A percentile compares a stretch with the other conserved stretches of the same genome.
Evolutionary conservation across 345 rosid genomes (phyloP).

Genomic region (Citrus maxima): DNA sequence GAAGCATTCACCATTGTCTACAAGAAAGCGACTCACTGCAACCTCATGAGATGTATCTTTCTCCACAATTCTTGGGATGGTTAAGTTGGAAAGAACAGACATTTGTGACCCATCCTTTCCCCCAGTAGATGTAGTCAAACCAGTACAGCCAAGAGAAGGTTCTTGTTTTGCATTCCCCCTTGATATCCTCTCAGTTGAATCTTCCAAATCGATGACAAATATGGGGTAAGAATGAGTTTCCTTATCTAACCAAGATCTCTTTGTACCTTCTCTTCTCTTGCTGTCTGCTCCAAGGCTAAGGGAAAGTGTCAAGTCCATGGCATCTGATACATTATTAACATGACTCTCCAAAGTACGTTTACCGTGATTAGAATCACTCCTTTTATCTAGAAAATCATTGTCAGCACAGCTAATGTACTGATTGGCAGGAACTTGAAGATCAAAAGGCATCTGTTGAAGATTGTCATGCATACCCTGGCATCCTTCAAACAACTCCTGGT

Average conservation of each 20-base stretch:
- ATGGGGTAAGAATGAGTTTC: slow-evolving; percentile 14
- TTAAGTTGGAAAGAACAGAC: slow-evolving; percentile 17
- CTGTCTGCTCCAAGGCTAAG: slow-evolving; percentile 25
- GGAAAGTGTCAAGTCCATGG: slow-evolving; percentile 41
- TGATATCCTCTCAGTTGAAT: slow-evolving; percentile 16
- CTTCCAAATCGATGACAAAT: slow-evolving; percentile 34
- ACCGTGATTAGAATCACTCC: slow-evolving; percentile 9
- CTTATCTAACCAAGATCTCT: slow-evolving; percentile 11
- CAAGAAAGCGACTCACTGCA: slow-evolving; percentile 14
- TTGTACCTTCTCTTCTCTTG: slow-evolving; percentile 13
- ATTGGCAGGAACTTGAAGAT: slow-evolving; percentile 34
- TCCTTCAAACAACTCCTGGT: slow-evolving; percentile 15
- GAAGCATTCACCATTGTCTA: slow-evolving; percentile 13
- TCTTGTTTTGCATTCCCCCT: neutral
- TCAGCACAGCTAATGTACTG: slow-evolving; percentile 19
- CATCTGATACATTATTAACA: slow-evolving; percentile 2
- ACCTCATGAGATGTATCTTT: slow-evolving; percentile 15
- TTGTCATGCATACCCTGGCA: slow-evolving; percentile 4
- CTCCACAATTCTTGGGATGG: slow-evolving; percentile 16
- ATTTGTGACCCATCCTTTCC: slow-evolving; percentile 16
- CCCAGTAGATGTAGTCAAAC: slow-evolving; percentile 4
- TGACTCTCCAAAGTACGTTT: neutral
- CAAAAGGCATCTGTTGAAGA: slow-evolving; percentile 22
- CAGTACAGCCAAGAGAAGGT: slow-evolving; percentile 15
- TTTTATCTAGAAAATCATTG: slow-evolving; percentile 15